Conservation (phyloP, 202 grass and related monocot genomes). For the Digitaria exilis region DNA sequence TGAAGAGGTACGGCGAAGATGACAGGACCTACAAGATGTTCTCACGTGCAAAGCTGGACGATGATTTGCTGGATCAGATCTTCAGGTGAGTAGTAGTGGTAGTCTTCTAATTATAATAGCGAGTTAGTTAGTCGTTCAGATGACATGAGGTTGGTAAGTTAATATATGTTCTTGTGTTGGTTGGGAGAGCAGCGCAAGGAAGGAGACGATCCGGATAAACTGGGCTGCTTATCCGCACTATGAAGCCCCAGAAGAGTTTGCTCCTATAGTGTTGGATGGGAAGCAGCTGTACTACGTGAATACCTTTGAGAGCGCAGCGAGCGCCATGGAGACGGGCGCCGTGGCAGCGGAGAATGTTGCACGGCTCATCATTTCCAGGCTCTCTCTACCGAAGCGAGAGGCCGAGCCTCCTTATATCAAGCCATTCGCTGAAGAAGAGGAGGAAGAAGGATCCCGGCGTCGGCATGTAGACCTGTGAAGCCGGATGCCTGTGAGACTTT, state of each 20-base stretch:
- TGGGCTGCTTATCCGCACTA: slow-evolving; percentile 95
- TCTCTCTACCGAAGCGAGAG: slow-evolving; percentile 1
- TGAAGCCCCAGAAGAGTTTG: slow-evolving; percentile 75
- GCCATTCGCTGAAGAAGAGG: not conserved
- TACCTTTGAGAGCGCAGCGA: slow-evolving; percentile 81
- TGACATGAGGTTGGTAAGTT: not conserved
- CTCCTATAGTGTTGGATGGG: slow-evolving; percentile 78
- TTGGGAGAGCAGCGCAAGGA: slow-evolving; percentile 50
- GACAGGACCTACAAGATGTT: slow-evolving; percentile 88
- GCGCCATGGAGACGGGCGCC: slow-evolving; percentile 77
- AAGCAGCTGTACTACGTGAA: slow-evolving; percentile 96
- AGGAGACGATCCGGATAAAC: slow-evolving; percentile 72
- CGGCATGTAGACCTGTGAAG: slow-evolving; percentile 42
- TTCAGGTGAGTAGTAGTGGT: slow-evolving; percentile 58
- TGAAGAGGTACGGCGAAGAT: slow-evolving; percentile 67
- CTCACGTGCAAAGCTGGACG: slow-evolving; percentile 59
- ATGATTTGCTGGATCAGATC: slow-evolving; percentile 68
- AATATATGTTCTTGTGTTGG: not conserved
- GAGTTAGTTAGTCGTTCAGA: no score
- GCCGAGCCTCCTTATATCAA: slow-evolving; percentile 6
- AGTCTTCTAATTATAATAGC: not conserved
- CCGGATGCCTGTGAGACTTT: not conserved
- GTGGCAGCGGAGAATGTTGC: slow-evolving; percentile 89
- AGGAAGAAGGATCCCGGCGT: slow-evolving; percentile 12
- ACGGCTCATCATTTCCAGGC: slow-evolving; percentile 76